Base-by-base conservation (phyloP, 2,329 filamentous ascomycete genomes). In the Botrytis aclada region DNA sequence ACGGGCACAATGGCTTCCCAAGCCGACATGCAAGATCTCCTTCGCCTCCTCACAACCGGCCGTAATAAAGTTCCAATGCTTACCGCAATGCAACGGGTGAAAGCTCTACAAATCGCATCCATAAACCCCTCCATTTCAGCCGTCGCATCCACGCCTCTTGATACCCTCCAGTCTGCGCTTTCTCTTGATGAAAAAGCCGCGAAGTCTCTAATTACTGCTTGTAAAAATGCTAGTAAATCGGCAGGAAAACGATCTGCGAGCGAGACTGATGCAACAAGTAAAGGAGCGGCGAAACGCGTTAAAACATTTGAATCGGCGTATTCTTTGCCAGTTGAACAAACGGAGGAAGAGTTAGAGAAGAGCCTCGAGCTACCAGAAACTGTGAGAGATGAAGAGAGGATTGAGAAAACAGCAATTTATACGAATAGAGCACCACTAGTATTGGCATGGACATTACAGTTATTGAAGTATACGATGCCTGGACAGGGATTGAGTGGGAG, bases 371-470 rank as follows among this genome's bases (percentile, higher is more conserved):
- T 94, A 1, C 90, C 91, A 0, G 77, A 78, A 1, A 81, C 89
- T 3, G 83, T 83, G 12, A 82, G 83, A 41, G 85, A 90, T 64
- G 90, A 92, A 77, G 85, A 88, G 1, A 82, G 85, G 12, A 88
- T 97, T 7, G 83, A 84, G 22, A 81, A 83, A 2, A 88, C 88
- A 1, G 83, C 84, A 0, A 77, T 97, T 1, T 84, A 90, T 74
- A 96, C 93, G 0, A 97, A 97, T 78, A 86, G 94, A 56, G 94
- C 94, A 3, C 94, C 94, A 1, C 83, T 97, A 1, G 89, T 97
- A 2, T 85, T 97, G 8, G 93, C 93, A 0, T 97, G 97, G 81
- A 90, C 92, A 0, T 88, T 94, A 22, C 88, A 89, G 74, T 80
- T 95, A 66, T 81, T 97, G 64, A 90, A 92, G 63, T 90, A 92